Percentiles rank a stretch among this genome's conserved stretches.
These are phyloP conservation scores for Aspergillus jensenii DNA, from an alignment of 2,329 filamentous ascomycete species.

Conservation along the genomic window DNA sequence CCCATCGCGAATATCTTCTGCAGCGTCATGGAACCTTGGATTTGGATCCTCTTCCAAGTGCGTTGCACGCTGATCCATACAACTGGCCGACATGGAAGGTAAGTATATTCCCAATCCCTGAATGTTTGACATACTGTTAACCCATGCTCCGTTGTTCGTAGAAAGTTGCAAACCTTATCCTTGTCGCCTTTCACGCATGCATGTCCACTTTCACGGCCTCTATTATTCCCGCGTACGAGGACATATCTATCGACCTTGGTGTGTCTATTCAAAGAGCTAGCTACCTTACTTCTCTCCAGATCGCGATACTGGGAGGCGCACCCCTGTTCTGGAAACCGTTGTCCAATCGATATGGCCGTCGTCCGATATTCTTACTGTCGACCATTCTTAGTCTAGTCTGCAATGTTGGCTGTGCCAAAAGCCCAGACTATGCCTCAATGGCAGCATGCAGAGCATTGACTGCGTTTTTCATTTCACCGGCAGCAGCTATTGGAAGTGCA, in stretches of 20 bases:
- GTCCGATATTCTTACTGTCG: slow-evolving; percentile 57
- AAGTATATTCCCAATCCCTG: slow-evolving; percentile 29
- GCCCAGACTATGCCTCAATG: slow-evolving; percentile 51
- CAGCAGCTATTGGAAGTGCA: slow-evolving; percentile 54
- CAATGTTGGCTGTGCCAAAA: slow-evolving; percentile 58
- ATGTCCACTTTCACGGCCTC: slow-evolving; percentile 59
- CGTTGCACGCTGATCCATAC: slow-evolving; percentile 53
- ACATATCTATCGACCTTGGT: slow-evolving; percentile 53
- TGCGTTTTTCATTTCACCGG: slow-evolving; percentile 59
- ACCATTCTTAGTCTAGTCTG: slow-evolving; percentile 49
- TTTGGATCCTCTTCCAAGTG: slow-evolving; percentile 53
- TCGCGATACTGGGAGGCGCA: slow-evolving; percentile 53
- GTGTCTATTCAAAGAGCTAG: slow-evolving; percentile 50
- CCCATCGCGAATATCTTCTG: slow-evolving; percentile 48
- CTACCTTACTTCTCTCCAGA: slow-evolving; percentile 58
- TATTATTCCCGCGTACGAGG: slow-evolving; percentile 55
- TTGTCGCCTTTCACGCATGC: slow-evolving; percentile 59
- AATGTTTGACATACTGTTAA: not conserved
- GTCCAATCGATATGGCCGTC: slow-evolving; percentile 54
- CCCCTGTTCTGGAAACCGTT: slow-evolving; percentile 60
- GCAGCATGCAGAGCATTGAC: slow-evolving; percentile 53
- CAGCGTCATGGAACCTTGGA: slow-evolving; percentile 54
- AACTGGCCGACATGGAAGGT: slow-evolving; percentile 57
- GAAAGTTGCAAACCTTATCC: slow-evolving; percentile 37
- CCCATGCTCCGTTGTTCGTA: not conserved